Evolutionary conservation across 176 grass and related monocot genomes (phyloP).

Genomic region (Oryza punctata): DNA sequence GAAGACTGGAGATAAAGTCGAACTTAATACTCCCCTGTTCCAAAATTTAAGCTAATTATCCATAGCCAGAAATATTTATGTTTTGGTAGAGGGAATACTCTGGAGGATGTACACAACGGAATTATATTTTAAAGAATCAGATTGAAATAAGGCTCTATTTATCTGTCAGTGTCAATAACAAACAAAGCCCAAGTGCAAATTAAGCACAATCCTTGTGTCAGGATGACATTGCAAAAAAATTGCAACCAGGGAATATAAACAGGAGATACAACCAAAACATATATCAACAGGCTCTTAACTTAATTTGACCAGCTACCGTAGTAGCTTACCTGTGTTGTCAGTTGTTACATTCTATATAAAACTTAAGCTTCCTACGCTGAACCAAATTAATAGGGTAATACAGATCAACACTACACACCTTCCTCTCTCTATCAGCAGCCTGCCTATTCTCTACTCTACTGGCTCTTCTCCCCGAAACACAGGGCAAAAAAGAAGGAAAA

Average conservation of each 20-base stretch:
- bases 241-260: background rate
- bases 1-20: too few species aligned
- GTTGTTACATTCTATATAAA: conserved; percentile 57
- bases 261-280: background rate
- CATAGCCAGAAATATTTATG: too few species aligned
- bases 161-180: background rate
- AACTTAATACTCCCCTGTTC: too few species aligned
- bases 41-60: too few species aligned
- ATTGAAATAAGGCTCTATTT: background rate
- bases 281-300: conserved; percentile 44
- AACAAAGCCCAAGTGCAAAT: background rate
- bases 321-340: conserved; percentile 38
- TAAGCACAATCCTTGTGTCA: background rate
- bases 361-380: conserved; percentile 39
- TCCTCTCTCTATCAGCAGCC: conserved; percentile 33
- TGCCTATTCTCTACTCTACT: conserved; percentile 50
- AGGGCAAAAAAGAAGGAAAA: conserved; percentile 34
- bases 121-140: too few species aligned
- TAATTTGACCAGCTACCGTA: conserved; percentile 46
- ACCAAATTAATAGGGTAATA: conserved; percentile 58
- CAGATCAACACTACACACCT: conserved; percentile 53
- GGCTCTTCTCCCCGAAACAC: conserved; percentile 18
- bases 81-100: too few species aligned
- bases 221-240: background rate
- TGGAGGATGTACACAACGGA: too few species aligned